phyloP scores from a whole-genome alignment of 2,329 filamentous ascomycete species.

The Endocalyx cinctus region DNA sequence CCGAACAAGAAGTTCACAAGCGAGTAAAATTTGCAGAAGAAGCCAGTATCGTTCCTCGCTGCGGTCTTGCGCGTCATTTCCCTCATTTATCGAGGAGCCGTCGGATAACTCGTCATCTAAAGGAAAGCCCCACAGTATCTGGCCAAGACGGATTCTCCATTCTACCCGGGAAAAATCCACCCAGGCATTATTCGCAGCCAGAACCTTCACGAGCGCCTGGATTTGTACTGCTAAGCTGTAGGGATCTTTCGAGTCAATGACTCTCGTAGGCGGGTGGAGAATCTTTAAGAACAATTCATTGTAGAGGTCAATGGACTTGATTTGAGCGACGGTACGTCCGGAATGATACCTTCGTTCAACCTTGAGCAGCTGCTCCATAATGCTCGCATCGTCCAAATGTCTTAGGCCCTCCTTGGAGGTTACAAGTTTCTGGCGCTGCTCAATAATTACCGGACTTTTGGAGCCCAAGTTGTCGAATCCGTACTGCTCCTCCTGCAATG shows the following conservation, averaged over 20 bases:
- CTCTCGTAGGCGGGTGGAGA: constrained; percentile 51
- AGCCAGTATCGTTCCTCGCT: constrained; percentile 64
- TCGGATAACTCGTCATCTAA: constrained; percentile 50
- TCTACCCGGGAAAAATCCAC: constrained; percentile 70
- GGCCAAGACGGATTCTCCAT: constrained; percentile 69
- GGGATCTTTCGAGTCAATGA: constrained; percentile 54
- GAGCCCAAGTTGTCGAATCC: constrained; percentile 53
- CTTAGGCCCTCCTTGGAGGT: constrained; percentile 49
- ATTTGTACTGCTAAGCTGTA: constrained; percentile 67
- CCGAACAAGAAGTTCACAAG: constrained; percentile 61
- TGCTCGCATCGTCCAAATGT: constrained; percentile 50
- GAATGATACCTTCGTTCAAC: constrained; percentile 53
- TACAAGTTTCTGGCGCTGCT: constrained; percentile 54
- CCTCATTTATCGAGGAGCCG: constrained; percentile 46
- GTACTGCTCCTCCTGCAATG: constrained; percentile 57
- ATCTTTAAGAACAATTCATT: constrained; percentile 58
- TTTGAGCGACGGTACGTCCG: constrained; percentile 44
- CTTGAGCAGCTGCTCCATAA: constrained; percentile 55
- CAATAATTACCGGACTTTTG: constrained; percentile 50
- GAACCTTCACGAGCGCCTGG: constrained; percentile 59
- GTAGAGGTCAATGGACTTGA: constrained; percentile 54
- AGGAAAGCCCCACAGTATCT: constrained; percentile 62
- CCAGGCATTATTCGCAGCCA: constrained; percentile 65
- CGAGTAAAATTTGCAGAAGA: constrained; percentile 59
- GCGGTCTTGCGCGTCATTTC: constrained; percentile 43